phyloP scores from a whole-genome alignment of 805 yeast species.

The Candida insectorum region DNA sequence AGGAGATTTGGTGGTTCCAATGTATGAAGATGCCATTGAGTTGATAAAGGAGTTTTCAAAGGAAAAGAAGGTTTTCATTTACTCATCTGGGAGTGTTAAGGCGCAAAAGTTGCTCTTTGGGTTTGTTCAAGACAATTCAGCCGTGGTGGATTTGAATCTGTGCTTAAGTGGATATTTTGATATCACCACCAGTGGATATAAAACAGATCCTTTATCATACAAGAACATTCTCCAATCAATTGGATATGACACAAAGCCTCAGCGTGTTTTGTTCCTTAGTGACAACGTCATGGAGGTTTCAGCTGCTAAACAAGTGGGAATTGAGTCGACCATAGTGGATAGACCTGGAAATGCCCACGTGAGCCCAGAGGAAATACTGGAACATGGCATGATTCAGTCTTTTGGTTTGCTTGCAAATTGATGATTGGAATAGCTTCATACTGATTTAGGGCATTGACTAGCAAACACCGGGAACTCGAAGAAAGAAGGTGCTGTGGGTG shows the following conservation, averaged over 20 bases:
- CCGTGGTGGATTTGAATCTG: constrained; percentile 48
- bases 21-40: constrained; percentile 68
- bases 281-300: constrained; percentile 76
- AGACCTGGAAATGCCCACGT: constrained; percentile 74
- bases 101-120: constrained; percentile 81
- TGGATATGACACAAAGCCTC: constrained; percentile 22
- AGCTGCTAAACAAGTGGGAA: constrained; percentile 69
- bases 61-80: constrained; percentile 52
- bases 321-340: constrained; percentile 54
- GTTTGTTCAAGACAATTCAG: constrained; percentile 44
- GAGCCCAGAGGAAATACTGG: constrained; percentile 26
- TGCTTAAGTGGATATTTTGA: constrained; percentile 71
- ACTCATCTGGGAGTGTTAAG: constrained; percentile 84
- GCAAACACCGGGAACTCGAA: too few species aligned
- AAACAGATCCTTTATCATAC: constrained; percentile 58
- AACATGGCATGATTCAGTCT: constrained; percentile 18
- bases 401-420: constrained; percentile 3
- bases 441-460: too few species aligned
- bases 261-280: constrained; percentile 61
- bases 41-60: constrained; percentile 45
- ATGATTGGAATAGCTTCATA: not conserved
- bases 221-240: constrained; percentile 47
- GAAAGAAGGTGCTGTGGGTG: not conserved
- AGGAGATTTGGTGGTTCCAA: constrained; percentile 77
- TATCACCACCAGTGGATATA: constrained; percentile 78